Conservation (phyloP, 768 basidiomycete species). For the Daedaleopsis sinensis region DNA sequence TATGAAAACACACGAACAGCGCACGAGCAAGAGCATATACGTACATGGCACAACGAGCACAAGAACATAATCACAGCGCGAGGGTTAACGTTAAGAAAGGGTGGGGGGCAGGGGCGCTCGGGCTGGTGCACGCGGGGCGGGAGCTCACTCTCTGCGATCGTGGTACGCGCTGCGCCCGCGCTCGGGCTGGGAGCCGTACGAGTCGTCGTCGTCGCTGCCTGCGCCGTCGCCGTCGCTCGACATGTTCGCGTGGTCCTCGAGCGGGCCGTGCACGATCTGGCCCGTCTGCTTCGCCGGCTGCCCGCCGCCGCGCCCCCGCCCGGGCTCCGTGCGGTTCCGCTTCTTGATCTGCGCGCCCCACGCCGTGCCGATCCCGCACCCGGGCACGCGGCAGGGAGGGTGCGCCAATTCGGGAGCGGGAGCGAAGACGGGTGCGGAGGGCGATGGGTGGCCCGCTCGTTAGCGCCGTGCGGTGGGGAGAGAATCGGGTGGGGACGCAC, state of each 20-base stretch:
- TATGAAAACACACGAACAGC: neutral
- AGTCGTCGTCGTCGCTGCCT: constrained; percentile 35
- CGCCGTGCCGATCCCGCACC: neutral
- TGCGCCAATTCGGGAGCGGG: neutral
- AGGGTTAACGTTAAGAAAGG: neutral
- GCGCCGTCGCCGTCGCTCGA: constrained; percentile 22
- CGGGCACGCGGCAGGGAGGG: neutral
- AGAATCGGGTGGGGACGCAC: constrained; percentile 43
- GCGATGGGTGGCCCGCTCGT: neutral
- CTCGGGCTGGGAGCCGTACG: constrained; percentile 32
- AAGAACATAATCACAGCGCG: too few relatives aligned
- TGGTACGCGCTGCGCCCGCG: constrained; percentile 15
- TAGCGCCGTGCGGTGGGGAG: constrained; percentile 2
- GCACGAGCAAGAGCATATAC: neutral
- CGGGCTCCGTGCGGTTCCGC: constrained; percentile 30
- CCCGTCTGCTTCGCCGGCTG: neutral
- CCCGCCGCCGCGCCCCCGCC: constrained; percentile 21
- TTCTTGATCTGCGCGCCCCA: constrained; percentile 29
- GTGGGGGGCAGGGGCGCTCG: neutral
- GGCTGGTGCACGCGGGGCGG: neutral
- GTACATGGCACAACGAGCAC: neutral
- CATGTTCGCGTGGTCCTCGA: constrained; percentile 20
- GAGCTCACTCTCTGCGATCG: neutral
- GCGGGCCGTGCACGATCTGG: constrained; percentile 1
- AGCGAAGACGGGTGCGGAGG: neutral